Evolutionary conservation across 345 rosid genomes (phyloP), one percentile per base, ranked within the genome.

Genomic region (Bruguiera gymnorhiza): DNA sequence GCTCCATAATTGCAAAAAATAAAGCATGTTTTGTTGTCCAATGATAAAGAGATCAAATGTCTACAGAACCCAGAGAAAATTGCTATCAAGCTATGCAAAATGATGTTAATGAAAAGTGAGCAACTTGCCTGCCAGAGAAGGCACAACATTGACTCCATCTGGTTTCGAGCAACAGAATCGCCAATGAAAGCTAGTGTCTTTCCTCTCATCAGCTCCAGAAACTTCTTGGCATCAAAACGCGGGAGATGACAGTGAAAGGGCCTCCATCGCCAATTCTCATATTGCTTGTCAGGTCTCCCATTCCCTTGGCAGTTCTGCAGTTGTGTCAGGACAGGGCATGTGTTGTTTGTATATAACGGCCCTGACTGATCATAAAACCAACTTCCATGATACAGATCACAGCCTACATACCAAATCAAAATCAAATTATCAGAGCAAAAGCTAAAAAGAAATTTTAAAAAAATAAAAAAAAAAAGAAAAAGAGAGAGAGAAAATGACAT

Each of bases 261-360:
- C 65, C 83, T 92, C 99, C 98, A 96, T 63, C 96, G 87, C 96
- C 96, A 96, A 83, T 82, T 87, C 81, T 96, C 98, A 52, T 96
- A 90, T 74, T 87, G 93, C 68, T 77, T 87, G 76, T 96, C 99
- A 37, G 96, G 93, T 76, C 99, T 86, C 68, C 98, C 99, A 70
- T 96, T 96, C 11, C 98, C 99, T 80, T 88, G 99, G 84, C 99
- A 96, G 83, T 96, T 96, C 85, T 90, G 98, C 98, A 88, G 90
- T 90, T 92, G 99, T 34, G 97, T 87, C 61, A 92, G 37, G 63
- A 90, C 81, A 60, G 98, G 98, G 78, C 99, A 96, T 6, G 92
- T 73, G 83, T 92, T 87, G 98, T 90, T 96, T 56, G 96, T 85
- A 86, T 96, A 96, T 50, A 73, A 15, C 39, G 97, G 98, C 68